Conservation (phyloP, 139 green algal species). For the Chlorella ohadii region DNA sequence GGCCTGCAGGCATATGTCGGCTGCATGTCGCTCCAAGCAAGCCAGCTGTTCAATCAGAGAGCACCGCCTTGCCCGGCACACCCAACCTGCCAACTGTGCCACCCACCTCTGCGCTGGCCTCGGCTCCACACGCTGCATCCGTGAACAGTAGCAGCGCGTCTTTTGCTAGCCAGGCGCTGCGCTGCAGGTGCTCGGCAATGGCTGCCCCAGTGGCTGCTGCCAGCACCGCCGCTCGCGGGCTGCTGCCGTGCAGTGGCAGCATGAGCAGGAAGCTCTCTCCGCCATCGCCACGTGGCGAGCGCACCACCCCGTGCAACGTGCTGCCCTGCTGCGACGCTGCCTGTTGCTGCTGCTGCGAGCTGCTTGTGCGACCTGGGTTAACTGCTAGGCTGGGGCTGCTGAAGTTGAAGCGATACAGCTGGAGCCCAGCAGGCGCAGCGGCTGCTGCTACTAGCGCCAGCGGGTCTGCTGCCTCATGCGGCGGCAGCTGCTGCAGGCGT, state of each 20-base stretch:
- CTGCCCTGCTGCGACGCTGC: neutral
- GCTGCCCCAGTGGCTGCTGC: neutral
- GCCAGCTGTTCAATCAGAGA: too few relatives aligned
- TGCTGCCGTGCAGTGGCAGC: neutral
- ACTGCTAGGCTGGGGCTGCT: neutral
- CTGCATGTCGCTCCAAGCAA: too few relatives aligned
- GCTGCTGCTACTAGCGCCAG: neutral
- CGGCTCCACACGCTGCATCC: conserved; percentile 2
- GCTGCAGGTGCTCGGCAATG: conserved; percentile 5
- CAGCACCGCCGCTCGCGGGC: neutral
- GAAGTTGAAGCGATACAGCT: neutral
- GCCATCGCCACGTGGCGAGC: neutral
- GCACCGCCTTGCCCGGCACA: too few relatives aligned
- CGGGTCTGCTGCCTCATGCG: neutral
- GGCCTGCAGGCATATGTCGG: too few relatives aligned
- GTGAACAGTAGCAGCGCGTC: conserved; percentile 35
- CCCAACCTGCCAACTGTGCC: too few relatives aligned
- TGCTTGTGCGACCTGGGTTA: neutral
- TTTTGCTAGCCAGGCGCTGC: conserved; percentile 44
- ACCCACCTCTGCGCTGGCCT: conserved; percentile 16
- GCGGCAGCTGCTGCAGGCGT: neutral
- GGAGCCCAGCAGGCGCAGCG: neutral
- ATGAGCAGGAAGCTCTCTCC: conserved; percentile 30
- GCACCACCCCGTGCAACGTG: conserved; percentile 24
- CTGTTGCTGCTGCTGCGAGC: neutral